Conservation (phyloP, 2,329 filamentous ascomycete species). For the Cryphonectria parasitica region DNA sequence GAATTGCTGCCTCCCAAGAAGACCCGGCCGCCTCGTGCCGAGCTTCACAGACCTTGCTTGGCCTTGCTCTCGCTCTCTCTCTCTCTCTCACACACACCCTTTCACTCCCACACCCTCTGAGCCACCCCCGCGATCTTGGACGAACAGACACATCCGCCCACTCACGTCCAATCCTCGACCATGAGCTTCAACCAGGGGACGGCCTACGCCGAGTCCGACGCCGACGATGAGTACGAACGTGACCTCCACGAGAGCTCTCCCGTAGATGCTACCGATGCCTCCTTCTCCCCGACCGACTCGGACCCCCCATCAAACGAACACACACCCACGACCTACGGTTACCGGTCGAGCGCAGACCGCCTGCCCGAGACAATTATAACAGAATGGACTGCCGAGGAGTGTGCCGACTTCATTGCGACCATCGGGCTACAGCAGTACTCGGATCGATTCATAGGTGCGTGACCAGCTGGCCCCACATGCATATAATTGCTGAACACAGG, state of each 20-base stretch:
- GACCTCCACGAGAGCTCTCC: constrained; percentile 71
- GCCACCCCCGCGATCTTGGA: neutral
- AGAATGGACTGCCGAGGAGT: constrained; percentile 84
- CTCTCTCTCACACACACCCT: neutral
- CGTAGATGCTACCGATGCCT: constrained; percentile 66
- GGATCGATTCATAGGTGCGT: constrained; percentile 79
- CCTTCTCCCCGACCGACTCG: constrained; percentile 71
- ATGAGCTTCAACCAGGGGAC: constrained; percentile 69
- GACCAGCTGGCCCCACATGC: constrained; percentile 2
- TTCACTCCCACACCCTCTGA: neutral
- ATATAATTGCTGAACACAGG: neutral
- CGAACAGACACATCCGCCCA: neutral
- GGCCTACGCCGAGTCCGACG: constrained; percentile 78
- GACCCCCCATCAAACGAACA: constrained; percentile 73
- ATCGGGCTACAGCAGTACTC: constrained; percentile 84
- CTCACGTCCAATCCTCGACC: constrained; percentile 26
- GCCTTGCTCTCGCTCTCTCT: neutral
- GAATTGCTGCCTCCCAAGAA: neutral
- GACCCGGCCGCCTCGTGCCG: neutral
- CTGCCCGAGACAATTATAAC: constrained; percentile 76
- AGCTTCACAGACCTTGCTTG: neutral
- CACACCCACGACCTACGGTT: constrained; percentile 78
- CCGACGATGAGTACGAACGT: constrained; percentile 82
- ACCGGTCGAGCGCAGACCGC: constrained; percentile 65
- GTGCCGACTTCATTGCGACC: constrained; percentile 82